Percentiles rank a stretch among this genome's conserved stretches.
Evolutionary conservation across 805 yeast genomes (phyloP).

Genomic region (Teunomyces cretensis): DNA sequence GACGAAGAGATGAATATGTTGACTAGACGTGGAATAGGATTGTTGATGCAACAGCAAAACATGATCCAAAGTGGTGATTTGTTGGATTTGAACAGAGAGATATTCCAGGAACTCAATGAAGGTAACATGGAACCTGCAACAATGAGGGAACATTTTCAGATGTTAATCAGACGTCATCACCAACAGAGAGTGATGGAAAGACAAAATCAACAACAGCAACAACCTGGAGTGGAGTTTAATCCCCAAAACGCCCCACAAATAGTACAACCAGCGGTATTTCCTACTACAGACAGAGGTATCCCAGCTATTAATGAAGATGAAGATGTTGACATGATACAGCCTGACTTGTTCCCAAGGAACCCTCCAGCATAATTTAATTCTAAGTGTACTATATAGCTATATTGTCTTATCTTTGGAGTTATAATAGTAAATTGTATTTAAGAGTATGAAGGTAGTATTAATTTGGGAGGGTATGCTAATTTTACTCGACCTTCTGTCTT

Average conservation of each 20-base stretch:
- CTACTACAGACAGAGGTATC: slow-evolving; percentile 22
- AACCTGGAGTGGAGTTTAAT: slow-evolving; percentile 5
- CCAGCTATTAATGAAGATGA: slow-evolving; percentile 26
- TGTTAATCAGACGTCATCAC: slow-evolving; percentile 27
- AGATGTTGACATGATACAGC: slow-evolving; percentile 34
- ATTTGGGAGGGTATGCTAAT: no score
- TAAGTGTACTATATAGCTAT: not conserved
- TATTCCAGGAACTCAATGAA: slow-evolving; percentile 28
- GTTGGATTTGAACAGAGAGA: slow-evolving; percentile 29
- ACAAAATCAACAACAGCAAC: slow-evolving; percentile 10
- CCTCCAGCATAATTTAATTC: slow-evolving; percentile 7
- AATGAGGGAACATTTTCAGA: slow-evolving; percentile 33
- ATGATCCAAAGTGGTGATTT: slow-evolving; percentile 18
- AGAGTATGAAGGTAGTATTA: no score
- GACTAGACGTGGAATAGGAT: slow-evolving; percentile 18
- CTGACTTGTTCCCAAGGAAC: slow-evolving; percentile 22
- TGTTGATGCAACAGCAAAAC: slow-evolving; percentile 9
- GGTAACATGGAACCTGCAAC: slow-evolving; percentile 32
- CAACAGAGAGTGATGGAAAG: slow-evolving; percentile 19
- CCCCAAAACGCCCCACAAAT: slow-evolving; percentile 42
- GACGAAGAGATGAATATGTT: slow-evolving; percentile 24
- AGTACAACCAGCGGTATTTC: slow-evolving; percentile 41
- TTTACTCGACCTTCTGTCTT: no score
- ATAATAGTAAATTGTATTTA: not conserved
- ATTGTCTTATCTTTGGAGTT: not conserved